Evolutionary conservation across 345 rosid genomes (phyloP), one percentile per base, ranked within the genome.

Genomic region (Lenwebbia sp.): DNA sequence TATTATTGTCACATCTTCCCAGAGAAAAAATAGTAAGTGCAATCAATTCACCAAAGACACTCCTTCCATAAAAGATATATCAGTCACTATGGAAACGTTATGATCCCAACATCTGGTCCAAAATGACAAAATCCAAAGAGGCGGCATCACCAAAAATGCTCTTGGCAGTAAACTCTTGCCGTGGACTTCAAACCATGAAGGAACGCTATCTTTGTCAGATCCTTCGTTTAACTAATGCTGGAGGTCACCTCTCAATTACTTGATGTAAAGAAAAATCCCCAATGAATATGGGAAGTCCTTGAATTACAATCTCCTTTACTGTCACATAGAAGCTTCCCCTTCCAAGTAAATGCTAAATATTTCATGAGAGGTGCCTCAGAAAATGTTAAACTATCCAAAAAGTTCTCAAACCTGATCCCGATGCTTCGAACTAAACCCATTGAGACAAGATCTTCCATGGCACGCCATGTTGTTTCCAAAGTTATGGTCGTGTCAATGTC

Each of bases 371-470:
- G 44, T 65, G 44, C 44, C 44, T 65, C 17, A 65, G 41, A 65
- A 65, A 17, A 17, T 30, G 76, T 28, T 51, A 52, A 70, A 78
- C 19, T 44, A 50, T 23, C 33, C 44, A 19, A 33, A 37, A 74
- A 70, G 47, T 26, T 49, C 40, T 21, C n/a, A n/a, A 37, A 94
- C 98, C 96, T 94, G 89, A 94, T 93, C 41, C 98, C 98, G 21
- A 96, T 95, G 94, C 98, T 96, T 62, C 96, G 97, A 87, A 91
- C 97, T 86, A 95, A 91, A 74, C 97, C 96, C 97, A 90, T 90
- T 58, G 97, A 92, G 86, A 94, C 96, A 83, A 96, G 93, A 89
- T 91, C 93, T 93, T 96, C 99, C 99, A 95, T 96, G 74, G 90
- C 91, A 90, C 90, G 98, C 99, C 98, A 96, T 58, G 99, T 96